Conservation (phyloP, 768 basidiomycete species). For the Mycena metata region DNA sequence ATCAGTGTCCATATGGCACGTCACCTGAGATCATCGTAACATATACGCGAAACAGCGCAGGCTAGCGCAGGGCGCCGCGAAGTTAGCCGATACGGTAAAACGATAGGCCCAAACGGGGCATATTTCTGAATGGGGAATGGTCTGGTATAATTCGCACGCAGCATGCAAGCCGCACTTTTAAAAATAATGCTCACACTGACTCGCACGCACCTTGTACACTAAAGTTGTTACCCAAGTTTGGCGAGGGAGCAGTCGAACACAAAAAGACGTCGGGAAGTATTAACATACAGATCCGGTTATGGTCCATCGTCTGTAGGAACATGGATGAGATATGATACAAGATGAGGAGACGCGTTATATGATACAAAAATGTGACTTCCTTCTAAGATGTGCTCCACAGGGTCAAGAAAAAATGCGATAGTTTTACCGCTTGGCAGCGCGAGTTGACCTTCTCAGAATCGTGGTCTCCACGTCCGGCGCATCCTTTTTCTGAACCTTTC, state of each 20-base stretch:
- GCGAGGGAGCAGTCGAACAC: too few species aligned
- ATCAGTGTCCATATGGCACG: background rate
- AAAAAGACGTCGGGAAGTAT: too few species aligned
- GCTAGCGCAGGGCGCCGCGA: too few species aligned
- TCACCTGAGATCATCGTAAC: background rate
- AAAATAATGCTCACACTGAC: too few species aligned
- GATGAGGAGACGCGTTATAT: slow-evolving; percentile 11
- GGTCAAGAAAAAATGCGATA: background rate
- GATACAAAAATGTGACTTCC: slow-evolving; percentile 24
- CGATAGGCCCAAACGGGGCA: slow-evolving; percentile 19
- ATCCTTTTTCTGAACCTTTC: slow-evolving; percentile 20
- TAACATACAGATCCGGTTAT: too few species aligned
- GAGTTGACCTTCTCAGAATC: slow-evolving; percentile 17
- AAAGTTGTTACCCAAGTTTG: too few species aligned
- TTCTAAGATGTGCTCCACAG: slow-evolving; percentile 9
- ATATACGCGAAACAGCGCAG: background rate
- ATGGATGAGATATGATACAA: background rate
- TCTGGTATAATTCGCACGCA: too few species aligned
- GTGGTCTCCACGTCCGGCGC: slow-evolving; percentile 7
- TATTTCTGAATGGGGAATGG: slow-evolving; percentile 20
- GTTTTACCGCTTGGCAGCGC: slow-evolving; percentile 12
- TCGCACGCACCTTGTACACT: too few species aligned
- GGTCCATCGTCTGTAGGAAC: background rate
- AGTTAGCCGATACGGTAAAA: background rate
- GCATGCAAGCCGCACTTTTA: too few species aligned